Conservation (phyloP, 106 monocot species). For the Triglochin maritima region DNA sequence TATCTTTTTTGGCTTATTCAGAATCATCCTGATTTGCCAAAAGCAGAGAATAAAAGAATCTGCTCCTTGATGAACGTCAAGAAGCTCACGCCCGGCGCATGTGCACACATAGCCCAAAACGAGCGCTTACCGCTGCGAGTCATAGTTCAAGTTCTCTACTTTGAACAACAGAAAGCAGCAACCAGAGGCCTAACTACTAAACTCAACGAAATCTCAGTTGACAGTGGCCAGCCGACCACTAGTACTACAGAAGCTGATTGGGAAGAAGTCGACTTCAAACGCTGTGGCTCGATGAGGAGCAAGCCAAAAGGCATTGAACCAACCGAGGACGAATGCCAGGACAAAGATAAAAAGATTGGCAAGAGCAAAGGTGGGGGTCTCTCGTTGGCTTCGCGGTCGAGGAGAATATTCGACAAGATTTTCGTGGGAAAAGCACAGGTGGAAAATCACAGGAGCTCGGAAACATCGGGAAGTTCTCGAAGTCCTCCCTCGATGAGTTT, state of each 20-base stretch:
- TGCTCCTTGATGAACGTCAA: conserved; percentile 51
- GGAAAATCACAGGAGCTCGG: conserved; percentile 35
- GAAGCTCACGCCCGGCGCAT: conserved; percentile 60
- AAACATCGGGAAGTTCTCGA: conserved; percentile 72
- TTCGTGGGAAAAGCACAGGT: conserved; percentile 40
- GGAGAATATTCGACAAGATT: conserved; percentile 67
- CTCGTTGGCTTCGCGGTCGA: conserved; percentile 51
- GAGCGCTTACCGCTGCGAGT: conserved; percentile 62
- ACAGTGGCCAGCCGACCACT: conserved; percentile 10
- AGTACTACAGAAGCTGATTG: conserved; percentile 16
- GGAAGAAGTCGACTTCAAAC: too few relatives aligned
- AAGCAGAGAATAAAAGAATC: conserved; percentile 55
- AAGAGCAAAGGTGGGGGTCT: conserved; percentile 30
- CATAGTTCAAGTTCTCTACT: conserved; percentile 75
- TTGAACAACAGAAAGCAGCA: conserved; percentile 43
- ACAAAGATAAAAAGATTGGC: conserved; percentile 11
- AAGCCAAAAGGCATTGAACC: conserved; percentile 16
- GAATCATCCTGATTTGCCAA: conserved; percentile 50
- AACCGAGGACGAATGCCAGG: conserved; percentile 9
- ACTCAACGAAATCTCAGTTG: conserved; percentile 3
- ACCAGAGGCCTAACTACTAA: background rate
- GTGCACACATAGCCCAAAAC: conserved; percentile 58
- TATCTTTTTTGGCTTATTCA: conserved; percentile 11
- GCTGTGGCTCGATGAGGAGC: conserved; percentile 1
- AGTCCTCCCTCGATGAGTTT: conserved; percentile 54